Evolutionary conservation across 306 rosid genomes (phyloP), one percentile per base, ranked within the genome.

Genomic region (Rosa multiflora): DNA sequence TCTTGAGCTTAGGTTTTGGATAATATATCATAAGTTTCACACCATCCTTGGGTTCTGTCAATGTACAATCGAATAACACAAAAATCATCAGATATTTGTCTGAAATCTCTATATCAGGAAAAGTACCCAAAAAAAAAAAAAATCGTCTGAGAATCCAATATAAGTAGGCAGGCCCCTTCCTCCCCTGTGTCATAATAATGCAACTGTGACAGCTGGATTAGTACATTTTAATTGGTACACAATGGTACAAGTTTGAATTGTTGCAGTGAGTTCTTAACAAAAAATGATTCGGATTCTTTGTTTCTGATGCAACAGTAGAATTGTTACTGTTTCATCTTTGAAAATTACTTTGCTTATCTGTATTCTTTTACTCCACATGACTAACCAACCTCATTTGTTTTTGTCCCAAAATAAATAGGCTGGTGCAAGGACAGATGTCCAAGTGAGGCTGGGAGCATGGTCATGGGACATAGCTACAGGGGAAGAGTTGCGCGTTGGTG

Each of bases 401-500:
- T 77, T 82, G 70, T 79, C 73, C 35, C 37, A 72, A 76, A 78
- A 73, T 68, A 56, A 77, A 75, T 88, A 94, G 99, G 87, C 80
- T 78, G 95, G 90, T 63, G 92, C 86, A 43, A 84, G 77, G 77
- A 73, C 81, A 42, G 92, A 91, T 85, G 75, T 72, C 5, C 73
- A 75, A 68, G 95, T 91, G 55, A 87, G 83, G 81, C 87, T 94
- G 70, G 97, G 99, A 84, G 97, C 97, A 46, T 94, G 99, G 99
- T 89, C 92, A 43, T 94, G 99, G 97, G 99, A 94, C 85, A 82
- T 73, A 74, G 79, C 86, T 43, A 91, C 95, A 0, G 99, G 95
- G 52, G 97, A 94, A 83, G 99, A 94, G 81, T 81, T 88, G 67
- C 97, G 99, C 6, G 99, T 92, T 10, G 99, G 99, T 80, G 99